Evolutionary conservation across 306 rosid genomes (phyloP), one percentile per base, ranked within the genome.

Genomic region (Lotus japonicus): DNA sequence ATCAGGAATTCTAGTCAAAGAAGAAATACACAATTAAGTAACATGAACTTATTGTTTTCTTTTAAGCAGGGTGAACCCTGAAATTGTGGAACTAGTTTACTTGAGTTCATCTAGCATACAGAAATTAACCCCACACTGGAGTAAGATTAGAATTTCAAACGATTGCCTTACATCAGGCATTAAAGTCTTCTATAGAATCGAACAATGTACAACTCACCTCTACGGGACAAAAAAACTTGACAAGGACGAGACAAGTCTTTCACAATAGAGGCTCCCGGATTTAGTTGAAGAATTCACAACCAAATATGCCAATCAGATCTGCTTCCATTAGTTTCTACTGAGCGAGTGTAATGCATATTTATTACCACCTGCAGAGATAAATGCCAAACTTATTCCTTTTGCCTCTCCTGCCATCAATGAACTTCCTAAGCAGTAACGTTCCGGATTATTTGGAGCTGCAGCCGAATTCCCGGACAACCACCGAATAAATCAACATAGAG

Each of bases 121-220:
- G 61, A 65, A 71, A 66, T 73, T 49, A 58, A 71, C 55, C 66
- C 70, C 60, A 83, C 74, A 50, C 17, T 19, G 70, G 55, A 80
- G 80, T 63, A 66, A 79, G 56, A 84, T 80, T 66, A 68, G 84
- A 77, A 75, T 67, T 62, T 45, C 71, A 59, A 75, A 72, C 48
- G 55, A 55, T 43, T 33, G 49, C 82, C 74, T 77, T 21, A 46
- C 71, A 77, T 41, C 57, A 68, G 73, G 77, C 67, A 71, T 69
- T 77, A 2, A 58, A 74, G 79, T 79, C 78, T 81, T 73, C 68
- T 68, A 71, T 70, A 86, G 80, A 81, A 82, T 79, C 73, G 70
- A 81, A 80, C 77, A 79, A 87, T 85, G 86, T 87, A 85, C 89
- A 84, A 63, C 82, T 87, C 77, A 76, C 70, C 84, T 87, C 84